Evolutionary conservation across 106 monocot genomes (phyloP).

Genomic region (Agapanthus africanus): DNA sequence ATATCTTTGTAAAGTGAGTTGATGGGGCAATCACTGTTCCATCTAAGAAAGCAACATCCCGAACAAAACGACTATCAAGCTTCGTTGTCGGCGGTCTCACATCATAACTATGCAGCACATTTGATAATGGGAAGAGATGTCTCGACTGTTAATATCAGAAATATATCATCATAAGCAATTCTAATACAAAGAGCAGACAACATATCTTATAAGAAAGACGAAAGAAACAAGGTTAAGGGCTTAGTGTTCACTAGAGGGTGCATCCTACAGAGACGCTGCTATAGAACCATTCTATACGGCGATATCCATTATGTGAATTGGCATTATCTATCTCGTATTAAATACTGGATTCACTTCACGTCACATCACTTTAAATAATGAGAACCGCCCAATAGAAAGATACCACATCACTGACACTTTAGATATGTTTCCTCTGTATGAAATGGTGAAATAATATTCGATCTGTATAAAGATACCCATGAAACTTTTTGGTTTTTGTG

Average conservation of each 20-base stretch:
- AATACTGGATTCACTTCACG: too few relatives aligned
- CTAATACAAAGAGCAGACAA: background rate
- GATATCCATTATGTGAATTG: too few relatives aligned
- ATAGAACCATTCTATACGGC: too few relatives aligned
- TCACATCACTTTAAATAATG: too few relatives aligned
- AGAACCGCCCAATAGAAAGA: too few relatives aligned
- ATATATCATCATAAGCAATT: background rate
- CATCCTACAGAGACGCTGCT: too few relatives aligned
- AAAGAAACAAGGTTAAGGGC: background rate
- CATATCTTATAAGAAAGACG: background rate
- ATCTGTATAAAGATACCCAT: too few relatives aligned
- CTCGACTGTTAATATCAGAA: constrained; percentile 11
- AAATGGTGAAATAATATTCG: too few relatives aligned
- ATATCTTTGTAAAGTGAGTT: constrained; percentile 79
- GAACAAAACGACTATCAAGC: constrained; percentile 58
- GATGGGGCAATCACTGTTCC: constrained; percentile 60
- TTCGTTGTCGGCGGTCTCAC: constrained; percentile 20
- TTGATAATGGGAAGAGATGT: background rate
- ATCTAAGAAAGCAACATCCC: constrained; percentile 72
- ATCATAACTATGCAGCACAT: constrained; percentile 15
- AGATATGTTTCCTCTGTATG: too few relatives aligned
- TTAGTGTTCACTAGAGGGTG: background rate
- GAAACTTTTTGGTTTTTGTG: too few relatives aligned
- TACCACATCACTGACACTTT: too few relatives aligned
- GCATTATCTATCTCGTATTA: too few relatives aligned